These are phyloP conservation scores for Platanthera guangdongensis DNA, from an alignment of 106 monocot species.

Conservation along the genomic window DNA sequence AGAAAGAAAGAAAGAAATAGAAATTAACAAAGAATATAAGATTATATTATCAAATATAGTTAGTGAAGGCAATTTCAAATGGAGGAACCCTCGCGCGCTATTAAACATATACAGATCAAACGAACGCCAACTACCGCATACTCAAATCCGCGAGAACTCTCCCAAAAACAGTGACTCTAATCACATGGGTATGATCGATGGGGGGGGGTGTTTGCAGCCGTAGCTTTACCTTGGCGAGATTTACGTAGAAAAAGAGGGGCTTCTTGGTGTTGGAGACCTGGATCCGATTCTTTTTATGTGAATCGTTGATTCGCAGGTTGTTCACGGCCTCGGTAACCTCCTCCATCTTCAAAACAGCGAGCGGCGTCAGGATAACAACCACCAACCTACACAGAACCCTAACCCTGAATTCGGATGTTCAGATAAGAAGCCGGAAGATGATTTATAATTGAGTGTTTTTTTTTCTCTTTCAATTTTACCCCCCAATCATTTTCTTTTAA, in stretches of 20 bases:
- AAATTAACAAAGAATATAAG: background rate
- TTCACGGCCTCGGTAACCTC: slow-evolving; percentile 16
- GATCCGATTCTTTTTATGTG: slow-evolving; percentile 32
- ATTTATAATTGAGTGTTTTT: background rate
- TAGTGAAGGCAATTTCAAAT: background rate
- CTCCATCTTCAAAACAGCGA: slow-evolving; percentile 6
- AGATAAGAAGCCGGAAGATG: background rate
- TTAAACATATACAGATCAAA: background rate
- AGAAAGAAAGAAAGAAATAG: slow-evolving; percentile 3
- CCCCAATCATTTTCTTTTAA: too few relatives aligned
- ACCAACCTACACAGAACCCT: slow-evolving; percentile 17
- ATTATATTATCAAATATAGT: background rate
- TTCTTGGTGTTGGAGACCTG: slow-evolving; percentile 56
- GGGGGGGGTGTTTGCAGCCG: background rate
- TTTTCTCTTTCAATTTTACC: too few relatives aligned
- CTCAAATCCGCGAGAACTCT: background rate
- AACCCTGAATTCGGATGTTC: background rate
- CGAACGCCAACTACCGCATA: background rate
- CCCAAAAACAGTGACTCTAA: background rate
- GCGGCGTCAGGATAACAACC: background rate
- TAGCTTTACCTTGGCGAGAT: slow-evolving; percentile 37
- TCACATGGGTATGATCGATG: background rate
- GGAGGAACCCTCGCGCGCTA: background rate
- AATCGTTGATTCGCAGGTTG: slow-evolving; percentile 12
- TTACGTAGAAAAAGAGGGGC: slow-evolving; percentile 56